These are phyloP conservation scores for Kodamaea ohmeri DNA, from an alignment of 1,139 yeast species.

Conservation along the genomic window DNA sequence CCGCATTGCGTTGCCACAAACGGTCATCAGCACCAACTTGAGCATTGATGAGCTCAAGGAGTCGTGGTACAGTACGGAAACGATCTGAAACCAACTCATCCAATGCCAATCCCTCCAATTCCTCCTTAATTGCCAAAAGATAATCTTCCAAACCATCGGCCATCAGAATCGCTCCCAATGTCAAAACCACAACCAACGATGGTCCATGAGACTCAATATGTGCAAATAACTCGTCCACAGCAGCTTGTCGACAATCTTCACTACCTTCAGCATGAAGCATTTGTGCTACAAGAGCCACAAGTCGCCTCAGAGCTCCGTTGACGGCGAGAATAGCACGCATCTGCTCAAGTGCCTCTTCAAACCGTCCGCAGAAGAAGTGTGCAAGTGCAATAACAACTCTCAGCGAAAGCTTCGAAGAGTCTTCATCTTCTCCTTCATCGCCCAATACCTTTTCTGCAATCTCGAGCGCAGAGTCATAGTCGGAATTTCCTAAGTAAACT, in stretches of 20 bases:
- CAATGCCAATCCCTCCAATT: slow-evolving; percentile 53
- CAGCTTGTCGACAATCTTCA: slow-evolving; percentile 76
- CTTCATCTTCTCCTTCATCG: slow-evolving; percentile 33
- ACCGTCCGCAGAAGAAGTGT: slow-evolving; percentile 58
- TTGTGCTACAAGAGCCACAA: slow-evolving; percentile 75
- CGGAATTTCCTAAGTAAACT: slow-evolving; percentile 55
- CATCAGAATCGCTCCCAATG: slow-evolving; percentile 79
- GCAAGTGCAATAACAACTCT: slow-evolving; percentile 69
- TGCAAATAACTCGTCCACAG: slow-evolving; percentile 66
- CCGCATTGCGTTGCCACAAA: slow-evolving; percentile 69
- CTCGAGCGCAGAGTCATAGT: slow-evolving; percentile 59
- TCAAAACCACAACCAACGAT: slow-evolving; percentile 61
- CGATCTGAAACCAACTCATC: slow-evolving; percentile 49
- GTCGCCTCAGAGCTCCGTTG: slow-evolving; percentile 49
- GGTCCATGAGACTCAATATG: slow-evolving; percentile 64
- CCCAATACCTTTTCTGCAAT: slow-evolving; percentile 57
- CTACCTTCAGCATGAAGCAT: slow-evolving; percentile 73
- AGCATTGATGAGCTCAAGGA: slow-evolving; percentile 52
- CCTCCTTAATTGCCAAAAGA: slow-evolving; percentile 63
- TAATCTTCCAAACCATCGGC: slow-evolving; percentile 61
- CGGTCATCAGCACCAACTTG: slow-evolving; percentile 19
- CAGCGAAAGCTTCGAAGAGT: slow-evolving; percentile 39
- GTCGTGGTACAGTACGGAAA: slow-evolving; percentile 54
- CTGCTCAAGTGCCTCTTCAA: slow-evolving; percentile 64
- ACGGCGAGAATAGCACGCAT: slow-evolving; percentile 56